phyloP scores from a whole-genome alignment of 495 filamentous ascomycete species.

The Daldinia decipiens region DNA sequence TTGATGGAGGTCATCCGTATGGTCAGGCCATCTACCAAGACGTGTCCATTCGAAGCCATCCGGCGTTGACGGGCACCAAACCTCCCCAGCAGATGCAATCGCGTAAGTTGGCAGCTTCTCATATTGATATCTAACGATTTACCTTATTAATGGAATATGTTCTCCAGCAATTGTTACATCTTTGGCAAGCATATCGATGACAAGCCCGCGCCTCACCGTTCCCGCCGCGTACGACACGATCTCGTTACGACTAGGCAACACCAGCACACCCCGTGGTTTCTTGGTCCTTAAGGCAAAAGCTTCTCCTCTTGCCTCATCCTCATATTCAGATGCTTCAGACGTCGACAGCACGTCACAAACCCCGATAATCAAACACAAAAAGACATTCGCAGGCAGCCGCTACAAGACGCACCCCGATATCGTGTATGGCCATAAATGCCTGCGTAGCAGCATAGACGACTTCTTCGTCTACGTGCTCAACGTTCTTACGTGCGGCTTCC shows the following conservation, averaged over 20 bases:
- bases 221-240: neutral
- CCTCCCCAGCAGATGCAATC: neutral
- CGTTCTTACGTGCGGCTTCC: neutral
- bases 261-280: neutral
- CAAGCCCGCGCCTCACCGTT: neutral
- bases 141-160: neutral
- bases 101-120: neutral
- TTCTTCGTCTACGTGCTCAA: neutral
- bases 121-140: neutral
- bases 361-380: neutral
- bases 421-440: neutral
- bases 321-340: neutral
- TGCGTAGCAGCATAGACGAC: neutral
- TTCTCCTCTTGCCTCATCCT: neutral
- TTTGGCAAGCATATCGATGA: neutral
- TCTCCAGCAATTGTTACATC: neutral
- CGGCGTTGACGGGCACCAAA: neutral
- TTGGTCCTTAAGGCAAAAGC: neutral
- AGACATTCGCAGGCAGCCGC: neutral
- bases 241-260: neutral
- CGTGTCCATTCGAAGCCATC: neutral
- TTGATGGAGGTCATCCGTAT: neutral
- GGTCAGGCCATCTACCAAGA: neutral
- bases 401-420: neutral
- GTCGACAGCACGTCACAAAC: neutral